These are phyloP conservation scores for Talaromyces marneffei DNA, from an alignment of 2,329 filamentous ascomycete species.

Conservation along the genomic window DNA sequence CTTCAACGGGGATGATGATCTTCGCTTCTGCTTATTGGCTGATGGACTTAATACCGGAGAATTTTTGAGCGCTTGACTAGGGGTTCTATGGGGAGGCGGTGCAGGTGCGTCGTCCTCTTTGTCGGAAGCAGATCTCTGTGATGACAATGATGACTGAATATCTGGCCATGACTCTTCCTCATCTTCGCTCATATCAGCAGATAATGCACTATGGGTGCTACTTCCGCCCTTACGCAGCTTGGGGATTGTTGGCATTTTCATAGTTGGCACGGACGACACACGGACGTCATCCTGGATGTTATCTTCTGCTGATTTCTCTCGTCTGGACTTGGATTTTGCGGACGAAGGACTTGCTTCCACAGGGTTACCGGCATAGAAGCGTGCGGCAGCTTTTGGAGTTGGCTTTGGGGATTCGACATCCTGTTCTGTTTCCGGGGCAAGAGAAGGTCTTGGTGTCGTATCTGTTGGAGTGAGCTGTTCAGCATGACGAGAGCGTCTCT, in stretches of 20 bases:
- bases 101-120: slow-evolving; percentile 34
- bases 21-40: slow-evolving; percentile 51
- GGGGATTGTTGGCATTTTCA: slow-evolving; percentile 40
- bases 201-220: slow-evolving; percentile 19
- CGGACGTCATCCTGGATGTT: slow-evolving; percentile 30
- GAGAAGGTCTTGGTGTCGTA: slow-evolving; percentile 21
- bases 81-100: slow-evolving; percentile 48
- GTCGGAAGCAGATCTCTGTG: slow-evolving; percentile 13
- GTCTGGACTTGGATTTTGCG: slow-evolving; percentile 16
- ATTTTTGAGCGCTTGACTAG: slow-evolving; percentile 43
- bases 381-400: slow-evolving; percentile 11
- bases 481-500: slow-evolving; percentile 35
- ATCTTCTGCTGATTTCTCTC: slow-evolving; percentile 23
- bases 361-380: slow-evolving; percentile 8
- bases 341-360: slow-evolving; percentile 3
- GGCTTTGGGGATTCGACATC: slow-evolving; percentile 15
- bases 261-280: slow-evolving; percentile 44
- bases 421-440: slow-evolving; percentile 21
- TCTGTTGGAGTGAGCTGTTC: slow-evolving; percentile 27
- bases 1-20: slow-evolving; percentile 88
- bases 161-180: slow-evolving; percentile 29
- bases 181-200: slow-evolving; percentile 7
- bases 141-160: slow-evolving; percentile 17
- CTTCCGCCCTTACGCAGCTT: slow-evolving; percentile 37
- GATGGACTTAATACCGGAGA: slow-evolving; percentile 47